Percentiles rank a stretch among this genome's conserved stretches.
Evolutionary conservation across 441 rosid species (phyloP).

Genomic region (Manihot esculenta): DNA sequence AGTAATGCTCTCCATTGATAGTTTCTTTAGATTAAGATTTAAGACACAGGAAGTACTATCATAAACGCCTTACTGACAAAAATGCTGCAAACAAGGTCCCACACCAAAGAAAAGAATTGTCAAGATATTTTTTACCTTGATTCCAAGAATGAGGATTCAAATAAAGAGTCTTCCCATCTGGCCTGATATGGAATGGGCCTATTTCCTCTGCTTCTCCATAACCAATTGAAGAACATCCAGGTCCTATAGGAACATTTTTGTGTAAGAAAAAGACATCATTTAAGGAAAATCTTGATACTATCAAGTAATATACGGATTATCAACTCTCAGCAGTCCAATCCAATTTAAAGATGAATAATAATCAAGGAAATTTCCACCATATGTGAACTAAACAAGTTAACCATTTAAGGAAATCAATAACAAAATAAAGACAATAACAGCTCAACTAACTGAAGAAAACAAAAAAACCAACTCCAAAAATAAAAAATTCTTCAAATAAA

Average conservation of each 20-base stretch:
- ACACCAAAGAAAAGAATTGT: background rate
- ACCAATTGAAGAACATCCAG: conserved; percentile 94
- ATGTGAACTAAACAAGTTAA: background rate
- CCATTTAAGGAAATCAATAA: background rate
- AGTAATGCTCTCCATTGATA: background rate
- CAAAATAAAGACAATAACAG: background rate
- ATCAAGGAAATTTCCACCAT: too few relatives aligned
- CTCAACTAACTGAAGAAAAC: background rate
- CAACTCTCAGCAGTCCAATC: background rate
- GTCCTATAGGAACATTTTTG: conserved; percentile 48
- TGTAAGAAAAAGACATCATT: conserved; percentile 9
- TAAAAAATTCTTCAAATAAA: background rate
- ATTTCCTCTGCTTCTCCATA: conserved; percentile 93
- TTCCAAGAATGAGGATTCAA: conserved; percentile 91
- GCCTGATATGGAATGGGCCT: conserved; percentile 78
- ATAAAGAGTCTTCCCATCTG: conserved; percentile 77
- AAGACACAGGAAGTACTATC: background rate
- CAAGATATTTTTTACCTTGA: conserved; percentile 47
- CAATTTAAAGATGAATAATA: too few relatives aligned
- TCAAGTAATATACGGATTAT: conserved; percentile 4
- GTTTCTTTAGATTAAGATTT: background rate
- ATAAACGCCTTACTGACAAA: background rate
- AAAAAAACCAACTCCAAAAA: background rate
- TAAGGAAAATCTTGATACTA: conserved; percentile 2
- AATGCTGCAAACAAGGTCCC: background rate